phyloP scores from a whole-genome alignment of 2,329 filamentous ascomycete genomes.

The Neonectria hederae region DNA sequence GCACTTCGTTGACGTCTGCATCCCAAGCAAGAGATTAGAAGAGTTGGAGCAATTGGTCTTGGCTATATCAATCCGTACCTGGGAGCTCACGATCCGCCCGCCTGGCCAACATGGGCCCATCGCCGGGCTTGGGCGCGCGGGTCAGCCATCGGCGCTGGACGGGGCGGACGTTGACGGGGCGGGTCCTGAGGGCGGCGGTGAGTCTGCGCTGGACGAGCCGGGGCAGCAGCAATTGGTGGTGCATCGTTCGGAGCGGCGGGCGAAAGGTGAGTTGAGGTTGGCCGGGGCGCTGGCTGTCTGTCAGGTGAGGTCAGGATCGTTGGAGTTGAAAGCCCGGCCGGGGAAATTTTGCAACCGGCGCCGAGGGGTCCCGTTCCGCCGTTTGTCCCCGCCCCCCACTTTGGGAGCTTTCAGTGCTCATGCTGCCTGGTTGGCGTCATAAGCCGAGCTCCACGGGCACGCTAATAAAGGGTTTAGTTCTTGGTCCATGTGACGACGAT shows the following conservation, averaged over 20 bases:
- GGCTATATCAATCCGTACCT: constrained; percentile 52
- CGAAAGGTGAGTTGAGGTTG: no score
- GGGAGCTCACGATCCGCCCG: constrained; percentile 73
- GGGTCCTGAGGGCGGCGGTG: constrained; percentile 35
- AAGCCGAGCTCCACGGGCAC: constrained; percentile 20
- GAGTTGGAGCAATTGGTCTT: constrained; percentile 16
- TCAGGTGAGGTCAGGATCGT: constrained; percentile 35
- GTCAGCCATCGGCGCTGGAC: constrained; percentile 59
- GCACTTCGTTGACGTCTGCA: constrained; percentile 53
- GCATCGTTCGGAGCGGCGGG: not conserved
- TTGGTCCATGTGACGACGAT: constrained; percentile 38
- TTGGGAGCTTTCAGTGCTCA: not conserved
- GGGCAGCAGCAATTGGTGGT: constrained; percentile 38
- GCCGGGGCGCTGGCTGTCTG: no score
- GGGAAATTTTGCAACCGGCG: constrained; percentile 42
- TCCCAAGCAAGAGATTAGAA: no score
- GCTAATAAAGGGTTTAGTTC: constrained; percentile 15
- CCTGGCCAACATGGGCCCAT: constrained; percentile 72
- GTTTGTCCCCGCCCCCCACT: not conserved
- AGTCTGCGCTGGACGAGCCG: constrained; percentile 41
- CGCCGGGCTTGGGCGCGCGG: constrained; percentile 65
- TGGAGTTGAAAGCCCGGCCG: constrained; percentile 24
- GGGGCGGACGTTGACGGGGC: constrained; percentile 26
- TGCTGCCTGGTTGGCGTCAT: constrained; percentile 39
- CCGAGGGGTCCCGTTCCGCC: constrained; percentile 21